Evolutionary conservation across 2,329 filamentous ascomycete genomes (phyloP).

Genomic region (Cladosporium velox): DNA sequence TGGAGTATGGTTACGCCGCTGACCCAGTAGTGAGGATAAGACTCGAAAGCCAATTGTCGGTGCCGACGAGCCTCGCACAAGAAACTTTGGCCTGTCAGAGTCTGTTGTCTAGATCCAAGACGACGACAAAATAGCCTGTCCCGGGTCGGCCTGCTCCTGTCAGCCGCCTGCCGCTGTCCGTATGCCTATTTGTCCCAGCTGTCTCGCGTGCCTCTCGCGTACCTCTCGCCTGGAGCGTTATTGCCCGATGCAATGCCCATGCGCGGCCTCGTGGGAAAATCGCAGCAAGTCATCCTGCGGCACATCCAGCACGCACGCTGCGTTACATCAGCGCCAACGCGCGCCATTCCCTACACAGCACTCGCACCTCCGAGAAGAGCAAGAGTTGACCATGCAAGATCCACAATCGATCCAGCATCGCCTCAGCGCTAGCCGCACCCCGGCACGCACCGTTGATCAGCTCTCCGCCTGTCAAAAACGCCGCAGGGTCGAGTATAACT

Average conservation of each 20-base stretch:
- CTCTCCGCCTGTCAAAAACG: conserved; percentile 13
- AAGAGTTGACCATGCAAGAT: conserved; percentile 5
- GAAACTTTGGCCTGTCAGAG: conserved; percentile 1
- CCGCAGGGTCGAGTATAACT: neutral
- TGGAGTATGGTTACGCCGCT: conserved; percentile 1
- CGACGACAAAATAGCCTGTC: neutral
- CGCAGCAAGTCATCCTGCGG: neutral
- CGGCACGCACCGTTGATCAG: conserved; percentile 11
- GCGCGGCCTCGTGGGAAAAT: neutral
- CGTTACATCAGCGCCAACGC: conserved; percentile 2
- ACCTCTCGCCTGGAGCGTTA: neutral
- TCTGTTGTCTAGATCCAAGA: neutral
- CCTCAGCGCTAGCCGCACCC: conserved; percentile 7
- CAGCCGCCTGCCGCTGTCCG: conserved; percentile 4
- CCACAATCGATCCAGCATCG: conserved; percentile 7
- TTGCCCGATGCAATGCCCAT: neutral
- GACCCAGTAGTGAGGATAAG: conserved; percentile 16
- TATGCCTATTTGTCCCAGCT: neutral
- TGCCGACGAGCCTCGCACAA: conserved; percentile 4
- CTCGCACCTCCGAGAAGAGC: neutral
- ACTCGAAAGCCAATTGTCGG: neutral
- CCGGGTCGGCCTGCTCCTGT: neutral
- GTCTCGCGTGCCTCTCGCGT: neutral
- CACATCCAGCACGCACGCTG: neutral
- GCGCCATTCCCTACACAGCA: conserved; percentile 7